These are phyloP conservation scores for Sinapis alba DNA, from an alignment of 441 rosid genomes.

Conservation along the genomic window DNA sequence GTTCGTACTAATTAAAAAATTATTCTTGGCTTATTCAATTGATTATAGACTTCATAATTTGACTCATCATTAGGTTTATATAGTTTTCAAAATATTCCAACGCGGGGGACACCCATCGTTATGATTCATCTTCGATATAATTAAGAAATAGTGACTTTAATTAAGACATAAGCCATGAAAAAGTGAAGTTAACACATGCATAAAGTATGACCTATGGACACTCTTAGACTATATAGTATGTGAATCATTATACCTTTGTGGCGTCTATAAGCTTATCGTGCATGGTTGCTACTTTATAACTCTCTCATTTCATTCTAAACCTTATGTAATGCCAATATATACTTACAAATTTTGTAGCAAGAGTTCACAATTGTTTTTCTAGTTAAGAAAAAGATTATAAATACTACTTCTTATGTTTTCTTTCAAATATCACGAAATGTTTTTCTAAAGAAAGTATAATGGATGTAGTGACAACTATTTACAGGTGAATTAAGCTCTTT, in stretches of 20 bases:
- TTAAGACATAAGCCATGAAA: slow-evolving; percentile 33
- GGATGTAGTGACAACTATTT: background rate
- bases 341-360: background rate
- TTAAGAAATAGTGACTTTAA: slow-evolving; percentile 28
- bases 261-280: slow-evolving; percentile 23
- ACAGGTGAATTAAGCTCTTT: background rate
- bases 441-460: background rate
- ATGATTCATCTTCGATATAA: slow-evolving; percentile 9
- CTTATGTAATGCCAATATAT: background rate
- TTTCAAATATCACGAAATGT: background rate
- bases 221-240: slow-evolving; percentile 23
- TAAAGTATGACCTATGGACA: slow-evolving; percentile 40
- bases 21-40: slow-evolving; percentile 24
- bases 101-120: slow-evolving; percentile 11
- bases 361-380: background rate
- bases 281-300: slow-evolving; percentile 22
- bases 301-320: slow-evolving; percentile 11
- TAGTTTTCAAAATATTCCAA: slow-evolving; percentile 19
- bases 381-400: background rate
- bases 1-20: background rate
- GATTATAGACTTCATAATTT: slow-evolving; percentile 14
- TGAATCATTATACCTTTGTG: slow-evolving; percentile 10
- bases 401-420: background rate
- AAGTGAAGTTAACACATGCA: slow-evolving; percentile 43
- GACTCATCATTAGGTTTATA: slow-evolving; percentile 18